Evolutionary conservation across 2,329 filamentous ascomycete species (phyloP), one percentile per base, ranked within the genome.

Genomic region (Trichoderma arundinaceum): DNA sequence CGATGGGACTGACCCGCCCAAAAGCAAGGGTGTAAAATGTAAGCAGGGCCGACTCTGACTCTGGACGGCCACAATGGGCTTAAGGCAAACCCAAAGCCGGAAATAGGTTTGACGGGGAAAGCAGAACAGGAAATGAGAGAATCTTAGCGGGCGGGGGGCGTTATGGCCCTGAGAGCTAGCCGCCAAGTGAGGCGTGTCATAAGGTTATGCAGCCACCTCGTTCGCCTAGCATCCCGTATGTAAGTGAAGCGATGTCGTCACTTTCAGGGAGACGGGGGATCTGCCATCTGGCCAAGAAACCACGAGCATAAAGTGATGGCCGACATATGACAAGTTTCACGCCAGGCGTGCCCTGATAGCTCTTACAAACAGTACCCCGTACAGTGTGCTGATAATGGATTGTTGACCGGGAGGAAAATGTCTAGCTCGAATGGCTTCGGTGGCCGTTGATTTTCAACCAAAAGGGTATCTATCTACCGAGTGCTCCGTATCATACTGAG

Each of bases 41-140:
- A 44, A 17, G 59, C 39, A 15, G 38, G 49, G 49, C 12, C 32
- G 35, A n/a, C 39, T 35, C 13, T 44, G 48, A 7, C 17, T 44
- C 49, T 63, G n/a, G 49, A 54, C 33, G 33, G 38, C 60, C 38
- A 38, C 32, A 63, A 63, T 63, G 49, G 60, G 60, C 54, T 46
- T 8, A 63, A 54, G 38, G 28, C 17, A 33, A 54, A 38, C 28
- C 39, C 60, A 46, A 46, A 53, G 60, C 28, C 60, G 60, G 49
- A 54, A 63, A 44, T 63, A 53, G 60, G 39, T 15, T 46, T 38
- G 48, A 63, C n/a, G 48, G 48, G 28, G 39, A 33, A 46, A 54
- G 38, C 60, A 46, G 39, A 63, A 63, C 51, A 44, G 60, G 60
- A 63, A 63, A 63, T 46, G 60, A 54, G 48, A 61, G 39, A 44